Base-by-base conservation (phyloP, 306 rosid genomes). In the Vigna angularis region DNA sequence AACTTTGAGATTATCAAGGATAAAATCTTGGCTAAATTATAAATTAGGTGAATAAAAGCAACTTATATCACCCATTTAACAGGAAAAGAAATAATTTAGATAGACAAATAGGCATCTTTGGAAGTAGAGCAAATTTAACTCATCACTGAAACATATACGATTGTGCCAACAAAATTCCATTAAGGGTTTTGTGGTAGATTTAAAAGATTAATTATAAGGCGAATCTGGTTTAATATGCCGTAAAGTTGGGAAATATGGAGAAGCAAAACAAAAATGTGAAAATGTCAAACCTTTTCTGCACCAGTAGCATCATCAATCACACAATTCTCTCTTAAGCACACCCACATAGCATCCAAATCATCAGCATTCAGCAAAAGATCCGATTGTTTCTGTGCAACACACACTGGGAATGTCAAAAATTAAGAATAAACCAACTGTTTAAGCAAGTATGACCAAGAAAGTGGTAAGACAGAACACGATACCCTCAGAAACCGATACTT, bases 321-420 rank as follows among this genome's bases (percentile, higher is more conserved):
- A 77, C 99, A 96, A 77, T 96, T 96, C 84, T 96, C 99, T 80
- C 99, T 90, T 77, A 96, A 85, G 87, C 99, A 93, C 17, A 87
- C 93, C 99, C 99, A 96, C 97, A 96, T 93, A 71, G 96, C 91
- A 87, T 96, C 99, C 85, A 96, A 89, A 83, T 96, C 99, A 73
- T 96, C 99, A 80, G 98, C 96, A 86, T 93, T 96, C 76, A 96
- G 89, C 85, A 96, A 88, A 80, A 96, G 98, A 77, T 93, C 99
- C 7, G 97, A 86, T 96, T 96, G 99, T 84, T 96, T 96, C 99
- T 96, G 97, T 77, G 72, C 72, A 84, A 78, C 63, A 68, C 18
- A 86, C 20, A 86, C 55, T 49, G 40, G 59, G 38, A 70, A 83
- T 22, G 61, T 72, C 79, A 69, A 71, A 59, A 51, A 56, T 20